A percentile compares a stretch with the other conserved stretches of the same genome.
Evolutionary conservation across 192 early-diverging fungal species (phyloP).

Genomic region (Linnemannia elongata): DNA sequence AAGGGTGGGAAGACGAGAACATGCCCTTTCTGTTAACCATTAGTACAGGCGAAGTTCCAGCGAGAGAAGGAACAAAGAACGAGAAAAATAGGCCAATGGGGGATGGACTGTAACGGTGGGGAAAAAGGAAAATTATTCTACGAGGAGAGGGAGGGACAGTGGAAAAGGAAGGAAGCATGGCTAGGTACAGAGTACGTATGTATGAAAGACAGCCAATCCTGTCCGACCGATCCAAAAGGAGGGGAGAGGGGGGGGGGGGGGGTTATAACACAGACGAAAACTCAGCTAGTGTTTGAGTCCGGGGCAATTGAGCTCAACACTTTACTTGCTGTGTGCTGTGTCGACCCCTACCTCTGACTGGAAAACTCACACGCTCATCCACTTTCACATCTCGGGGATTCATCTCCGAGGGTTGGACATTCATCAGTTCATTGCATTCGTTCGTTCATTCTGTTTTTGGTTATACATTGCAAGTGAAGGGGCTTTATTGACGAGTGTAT

Average conservation of each 20-base stretch:
- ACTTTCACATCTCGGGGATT: neutral
- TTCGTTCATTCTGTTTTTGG: neutral
- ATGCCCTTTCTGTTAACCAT: too few species aligned
- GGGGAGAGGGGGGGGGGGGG: too few species aligned
- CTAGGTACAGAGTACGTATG: neutral
- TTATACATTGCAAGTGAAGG: neutral
- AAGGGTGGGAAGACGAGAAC: neutral
- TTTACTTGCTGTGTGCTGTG: neutral
- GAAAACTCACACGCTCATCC: neutral
- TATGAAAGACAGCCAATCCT: neutral
- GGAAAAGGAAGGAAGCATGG: neutral
- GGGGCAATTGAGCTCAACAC: neutral
- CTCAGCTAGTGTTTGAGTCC: neutral
- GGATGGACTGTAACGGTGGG: neutral
- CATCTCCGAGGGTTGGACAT: neutral
- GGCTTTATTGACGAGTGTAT: neutral
- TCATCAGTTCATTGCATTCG: neutral
- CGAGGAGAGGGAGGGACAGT: neutral
- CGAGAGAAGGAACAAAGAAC: neutral
- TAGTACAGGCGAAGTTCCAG: neutral
- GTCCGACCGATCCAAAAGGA: slow-evolving; percentile 1
- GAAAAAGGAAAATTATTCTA: neutral
- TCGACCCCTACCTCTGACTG: neutral
- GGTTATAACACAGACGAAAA: neutral
- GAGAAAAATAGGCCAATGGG: neutral